Base-by-base conservation (phyloP, 805 yeast genomes). In the Myxozyma melibiosi region DNA sequence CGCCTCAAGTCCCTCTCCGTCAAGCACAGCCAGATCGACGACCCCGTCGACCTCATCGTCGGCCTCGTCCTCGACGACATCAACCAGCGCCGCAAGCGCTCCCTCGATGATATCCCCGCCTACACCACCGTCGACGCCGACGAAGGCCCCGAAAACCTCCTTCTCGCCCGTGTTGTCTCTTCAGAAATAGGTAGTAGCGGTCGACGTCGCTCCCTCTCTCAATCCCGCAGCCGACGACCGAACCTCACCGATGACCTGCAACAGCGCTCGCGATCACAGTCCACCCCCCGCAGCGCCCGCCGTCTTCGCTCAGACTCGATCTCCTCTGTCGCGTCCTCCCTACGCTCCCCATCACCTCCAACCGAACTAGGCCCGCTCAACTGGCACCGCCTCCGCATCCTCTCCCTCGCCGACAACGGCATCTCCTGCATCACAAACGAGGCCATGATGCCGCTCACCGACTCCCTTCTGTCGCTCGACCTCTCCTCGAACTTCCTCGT, bases 11-110 rank as follows among this genome's bases (percentile, higher is more conserved):
- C 82, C 41, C 71, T 84, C 53, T 81, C 82, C 2, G 72, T 84
- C 27, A 76, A 81, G 56, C 79, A 79, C 61, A 71, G 80, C 1
- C 79, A 78, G 58, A 68, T 84, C 9, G 72, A 73, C 39, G 83
- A 79, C 64, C 78, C 84, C 6, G 75, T 75, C 6, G 87, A 84
- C 16, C 49, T 68, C 59, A 67, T 84, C 2, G 67, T 82, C 33
- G 75, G 78, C 41, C 75, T 78, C 46, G 71, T 84, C 51, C 84
- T 83, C 2, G 73, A 77, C 37, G 85, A 82, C 37, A 86, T 83
- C 63, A 62, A 64, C 18, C 62, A 65, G 46, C 68, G 71, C 41
- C 65, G 77, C 34, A 71, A 72, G 27, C 79, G 81, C 1, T 66
- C 78, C 20, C 25, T 49, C 3, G 34, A 57, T 2, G 48, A 48